Percentiles rank a stretch among this genome's conserved stretches.
These are phyloP conservation scores for Daphne laureola DNA, from an alignment of 441 rosid species.

Conservation along the genomic window DNA sequence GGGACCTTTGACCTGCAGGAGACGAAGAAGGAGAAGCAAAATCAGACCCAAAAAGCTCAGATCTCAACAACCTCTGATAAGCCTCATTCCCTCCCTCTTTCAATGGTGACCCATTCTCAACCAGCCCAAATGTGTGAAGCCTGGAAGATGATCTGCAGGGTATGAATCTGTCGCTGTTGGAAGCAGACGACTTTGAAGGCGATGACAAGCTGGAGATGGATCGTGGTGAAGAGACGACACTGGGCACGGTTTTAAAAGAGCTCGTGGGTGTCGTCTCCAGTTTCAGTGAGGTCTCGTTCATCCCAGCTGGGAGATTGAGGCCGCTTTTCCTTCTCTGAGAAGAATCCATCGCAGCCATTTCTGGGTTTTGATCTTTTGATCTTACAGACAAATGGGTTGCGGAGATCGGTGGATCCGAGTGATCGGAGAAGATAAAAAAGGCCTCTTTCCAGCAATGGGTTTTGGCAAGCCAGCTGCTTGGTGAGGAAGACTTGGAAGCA, in stretches of 20 bases:
- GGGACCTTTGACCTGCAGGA: conserved; percentile 80
- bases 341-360: conserved; percentile 49
- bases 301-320: conserved; percentile 85
- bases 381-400: conserved; percentile 4
- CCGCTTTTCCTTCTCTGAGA: conserved; percentile 63
- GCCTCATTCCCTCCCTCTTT: conserved; percentile 97
- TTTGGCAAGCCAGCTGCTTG: background rate
- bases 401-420: conserved; percentile 3
- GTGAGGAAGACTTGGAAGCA: conserved; percentile 20
- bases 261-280: conserved; percentile 52
- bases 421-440: conserved; percentile 23
- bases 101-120: conserved; percentile 66
- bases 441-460: conserved; percentile 28
- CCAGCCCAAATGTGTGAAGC: conserved; percentile 80
- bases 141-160: conserved; percentile 98
- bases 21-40: conserved; percentile 67
- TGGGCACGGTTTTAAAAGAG: conserved; percentile 20
- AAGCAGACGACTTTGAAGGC: conserved; percentile 64
- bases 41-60: conserved; percentile 96
- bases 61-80: conserved; percentile 62
- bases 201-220: conserved; percentile 64
- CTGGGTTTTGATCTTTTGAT: background rate
- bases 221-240: conserved; percentile 22
- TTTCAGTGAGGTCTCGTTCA: conserved; percentile 61
- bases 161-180: conserved; percentile 93